Conservation (phyloP, 768 basidiomycete genomes). For the Tremella yokohamensis region DNA sequence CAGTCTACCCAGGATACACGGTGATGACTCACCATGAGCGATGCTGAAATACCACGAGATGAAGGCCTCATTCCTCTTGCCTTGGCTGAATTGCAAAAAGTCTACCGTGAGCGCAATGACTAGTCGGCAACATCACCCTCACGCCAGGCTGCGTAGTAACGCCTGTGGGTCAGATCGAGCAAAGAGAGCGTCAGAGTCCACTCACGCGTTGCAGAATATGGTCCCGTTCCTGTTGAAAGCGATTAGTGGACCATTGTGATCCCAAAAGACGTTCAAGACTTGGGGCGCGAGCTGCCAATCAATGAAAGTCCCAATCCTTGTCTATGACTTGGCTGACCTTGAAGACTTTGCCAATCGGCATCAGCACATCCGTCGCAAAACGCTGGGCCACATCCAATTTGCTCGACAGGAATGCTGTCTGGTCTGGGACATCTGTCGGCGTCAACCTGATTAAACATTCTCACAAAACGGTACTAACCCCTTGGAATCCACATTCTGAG, state of each 20-base stretch:
- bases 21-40: conserved; percentile 61
- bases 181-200: conserved; percentile 23
- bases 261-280: conserved; percentile 82
- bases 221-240: conserved; percentile 90
- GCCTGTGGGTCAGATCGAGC: conserved; percentile 50
- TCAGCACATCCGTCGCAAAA: conserved; percentile 65
- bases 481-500: conserved; percentile 32
- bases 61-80: conserved; percentile 64
- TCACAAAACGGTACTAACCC: conserved; percentile 18
- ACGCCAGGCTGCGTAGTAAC: conserved; percentile 86
- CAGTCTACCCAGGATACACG: background rate
- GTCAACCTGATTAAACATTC: background rate
- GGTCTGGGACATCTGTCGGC: conserved; percentile 50
- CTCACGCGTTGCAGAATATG: conserved; percentile 76
- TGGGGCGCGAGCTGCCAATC: conserved; percentile 58
- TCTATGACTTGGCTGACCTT: conserved; percentile 43
- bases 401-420: conserved; percentile 44
- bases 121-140: conserved; percentile 39
- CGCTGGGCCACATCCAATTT: conserved; percentile 58
- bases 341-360: conserved; percentile 67
- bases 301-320: background rate
- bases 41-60: conserved; percentile 90
- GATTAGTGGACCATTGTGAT: conserved; percentile 72
- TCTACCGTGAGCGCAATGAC: conserved; percentile 55
- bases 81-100: conserved; percentile 60